Evolutionary conservation across 2,329 filamentous ascomycete genomes (phyloP), one percentile per base, ranked within the genome.

Genomic region (Colletotrichum orchidophilum): DNA sequence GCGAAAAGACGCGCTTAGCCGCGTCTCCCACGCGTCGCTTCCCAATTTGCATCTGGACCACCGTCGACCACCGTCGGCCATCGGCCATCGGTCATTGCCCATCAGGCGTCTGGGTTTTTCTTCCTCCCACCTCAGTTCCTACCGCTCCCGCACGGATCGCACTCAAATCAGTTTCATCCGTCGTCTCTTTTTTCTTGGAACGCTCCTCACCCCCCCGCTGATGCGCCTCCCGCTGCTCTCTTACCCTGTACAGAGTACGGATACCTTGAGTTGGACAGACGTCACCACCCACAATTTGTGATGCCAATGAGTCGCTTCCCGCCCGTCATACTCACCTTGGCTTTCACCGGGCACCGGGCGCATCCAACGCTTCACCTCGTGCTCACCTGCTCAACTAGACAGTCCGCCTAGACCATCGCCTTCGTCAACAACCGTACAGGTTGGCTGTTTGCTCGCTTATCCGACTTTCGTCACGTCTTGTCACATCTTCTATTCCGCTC

Each of bases 231-330:
- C 61, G 35, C 35, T 39, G 13, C 35, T 39, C 35, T 35, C 33
- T 35, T 12, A 12, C 12, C n/a, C 39, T 46, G n/a, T n/a, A n/a
- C n/a, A n/a, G n/a, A n/a, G n/a, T n/a, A n/a, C n/a, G n/a, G n/a
- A n/a, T 7, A 46, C 18, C 39, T 46, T 46, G 39, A 18, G 39
- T 53, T 66, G 18, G 29, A 61, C 29, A 13, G 39, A 70, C 63
- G 67, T 70, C 67, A 70, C 63, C 29, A 50, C 67, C 63, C 67
- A 61, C 63, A 61, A 50, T 57, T 52, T 61, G 67, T 57, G 67
- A 66, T 62, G 63, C 67, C 62, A 52, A 50, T 66, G 63, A 70
- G 27, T 61, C 67, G 67, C 35, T 66, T 55, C 62, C 62, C 55
- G 49, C 46, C 27, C 18, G 63, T 39, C 50, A 31, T 53, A 53